Percentiles rank a stretch among this genome's conserved stretches.
Evolutionary conservation across 2,329 filamentous ascomycete genomes (phyloP).

Genomic region (Talaromyces sp.): DNA sequence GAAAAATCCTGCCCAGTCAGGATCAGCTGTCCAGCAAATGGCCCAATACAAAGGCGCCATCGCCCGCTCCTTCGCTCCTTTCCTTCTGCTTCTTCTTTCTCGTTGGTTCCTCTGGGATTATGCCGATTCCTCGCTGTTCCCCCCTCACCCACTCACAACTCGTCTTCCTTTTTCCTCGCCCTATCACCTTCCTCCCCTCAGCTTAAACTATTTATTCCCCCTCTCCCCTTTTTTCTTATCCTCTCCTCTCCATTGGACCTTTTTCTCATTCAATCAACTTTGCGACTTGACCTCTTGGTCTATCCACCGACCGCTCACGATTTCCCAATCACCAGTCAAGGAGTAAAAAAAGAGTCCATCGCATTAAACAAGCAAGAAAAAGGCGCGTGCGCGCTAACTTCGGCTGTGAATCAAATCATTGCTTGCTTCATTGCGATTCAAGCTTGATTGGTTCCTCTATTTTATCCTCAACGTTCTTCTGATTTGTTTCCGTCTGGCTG

Average conservation of each 20-base stretch:
- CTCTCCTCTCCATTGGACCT: conserved; percentile 11
- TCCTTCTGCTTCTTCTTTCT: conserved; percentile 38
- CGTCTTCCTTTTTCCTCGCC: too few relatives aligned
- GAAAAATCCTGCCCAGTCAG: conserved; percentile 17
- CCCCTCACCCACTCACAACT: background rate
- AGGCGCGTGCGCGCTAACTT: conserved; percentile 3
- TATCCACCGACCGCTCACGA: conserved; percentile 19
- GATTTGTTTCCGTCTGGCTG: conserved; percentile 12
- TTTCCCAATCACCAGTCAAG: background rate
- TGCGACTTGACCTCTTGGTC: conserved; percentile 18
- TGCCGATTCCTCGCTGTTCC: background rate
- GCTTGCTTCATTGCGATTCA: conserved; percentile 1
- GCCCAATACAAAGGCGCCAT: conserved; percentile 40
- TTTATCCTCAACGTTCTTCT: background rate
- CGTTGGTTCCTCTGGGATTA: conserved; percentile 39
- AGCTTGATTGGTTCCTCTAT: background rate
- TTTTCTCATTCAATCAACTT: conserved; percentile 8
- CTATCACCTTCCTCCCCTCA: conserved; percentile 4
- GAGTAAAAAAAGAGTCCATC: background rate
- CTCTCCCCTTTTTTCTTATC: conserved; percentile 4
- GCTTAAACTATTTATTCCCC: conserved; percentile 7
- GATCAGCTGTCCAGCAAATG: conserved; percentile 20
- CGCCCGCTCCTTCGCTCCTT: conserved; percentile 32
- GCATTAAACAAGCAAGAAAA: too few relatives aligned
- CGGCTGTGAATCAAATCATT: background rate